Evolutionary conservation across 306 rosid species (phyloP), one percentile per base, ranked within the genome.

Genomic region (Astragalus glycyphyllos): DNA sequence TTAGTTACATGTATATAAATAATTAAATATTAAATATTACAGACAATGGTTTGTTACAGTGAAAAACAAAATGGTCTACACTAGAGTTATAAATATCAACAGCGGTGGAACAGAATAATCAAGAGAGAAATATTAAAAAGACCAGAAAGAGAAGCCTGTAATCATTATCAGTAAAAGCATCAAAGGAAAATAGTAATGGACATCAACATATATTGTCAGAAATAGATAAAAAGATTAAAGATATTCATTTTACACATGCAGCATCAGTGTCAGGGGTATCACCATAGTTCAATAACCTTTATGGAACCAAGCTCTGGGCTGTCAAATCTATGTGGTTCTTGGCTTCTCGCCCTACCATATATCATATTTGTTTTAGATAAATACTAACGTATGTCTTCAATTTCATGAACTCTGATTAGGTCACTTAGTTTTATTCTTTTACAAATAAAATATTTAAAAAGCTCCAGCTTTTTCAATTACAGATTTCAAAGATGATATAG

Each of bases 291-390:
- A 38, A 60, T 38, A 60, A 15, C 15, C 48, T 42, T 17, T 63
- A 11, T 8, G 5, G 16, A 65, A 65, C 55, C 66, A 56, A 66
- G 16, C 37, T 73, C 35, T 12, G 7, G 57, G 14, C 34, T 26
- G 69, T 57, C 20, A 71, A 29, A 71, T 44, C 17, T 48, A 37
- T 55, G 53, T 34, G 29, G 38, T 71, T 35, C 8, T 66, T 66
- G 32, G 29, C 26, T 71, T 35, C 8, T 66, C 57, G 32, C 71
- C 46, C n/a, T 65, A 44, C 3, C 50, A 35, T 20, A 32, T 29
- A 8, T 38, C 46, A 60, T 45, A 58, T 31, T 57, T 32, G 47
- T 55, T 32, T 32, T 42, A 48, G 65, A 64, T 37, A 58, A 54
- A 55, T 55, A 55, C 32, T 32, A 66, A 12, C 3, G 47, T 42